These are phyloP conservation scores for Thielaviopsis populi DNA, from an alignment of 2,329 filamentous ascomycete genomes.

Conservation along the genomic window DNA sequence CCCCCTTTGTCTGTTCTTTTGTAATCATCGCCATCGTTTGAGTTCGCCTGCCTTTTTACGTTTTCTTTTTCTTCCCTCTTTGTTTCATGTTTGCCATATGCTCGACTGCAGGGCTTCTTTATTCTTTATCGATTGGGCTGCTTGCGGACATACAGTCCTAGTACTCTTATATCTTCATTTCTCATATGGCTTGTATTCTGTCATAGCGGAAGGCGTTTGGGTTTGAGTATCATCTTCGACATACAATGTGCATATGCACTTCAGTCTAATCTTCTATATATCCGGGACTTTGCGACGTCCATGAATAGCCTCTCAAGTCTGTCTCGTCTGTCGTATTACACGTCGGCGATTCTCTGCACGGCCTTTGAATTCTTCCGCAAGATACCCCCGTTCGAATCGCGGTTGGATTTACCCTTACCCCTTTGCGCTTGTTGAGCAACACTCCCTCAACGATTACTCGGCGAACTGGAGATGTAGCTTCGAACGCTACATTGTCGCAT, in stretches of 20 bases:
- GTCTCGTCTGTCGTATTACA: not conserved
- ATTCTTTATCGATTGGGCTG: not conserved
- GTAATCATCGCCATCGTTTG: conserved; percentile 15
- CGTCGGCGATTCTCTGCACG: not conserved
- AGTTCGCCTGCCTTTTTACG: conserved; percentile 21
- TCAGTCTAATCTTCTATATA: conserved; percentile 38
- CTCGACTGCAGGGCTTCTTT: conserved; percentile 3
- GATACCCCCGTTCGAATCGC: conserved; percentile 1
- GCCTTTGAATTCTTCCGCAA: not conserved
- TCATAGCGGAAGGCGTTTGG: conserved; percentile 44
- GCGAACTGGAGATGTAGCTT: not conserved
- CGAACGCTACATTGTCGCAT: not conserved
- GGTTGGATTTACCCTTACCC: not conserved
- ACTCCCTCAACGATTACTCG: not conserved
- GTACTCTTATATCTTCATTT: conserved; percentile 13
- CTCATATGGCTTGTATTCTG: conserved; percentile 20
- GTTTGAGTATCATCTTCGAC: conserved; percentile 33
- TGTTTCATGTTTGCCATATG: conserved; percentile 18
- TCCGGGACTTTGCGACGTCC: conserved; percentile 5
- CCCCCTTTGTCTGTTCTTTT: conserved; percentile 22
- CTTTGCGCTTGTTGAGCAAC: not conserved
- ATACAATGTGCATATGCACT: conserved; percentile 32
- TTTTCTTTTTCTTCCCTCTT: conserved; percentile 20
- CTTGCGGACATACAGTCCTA: conserved; percentile 3
- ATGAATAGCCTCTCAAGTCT: not conserved